Evolutionary conservation across 2,329 filamentous ascomycete species (phyloP), one percentile per base, ranked within the genome.

Genomic region (Allantophomopsis lycopodina): DNA sequence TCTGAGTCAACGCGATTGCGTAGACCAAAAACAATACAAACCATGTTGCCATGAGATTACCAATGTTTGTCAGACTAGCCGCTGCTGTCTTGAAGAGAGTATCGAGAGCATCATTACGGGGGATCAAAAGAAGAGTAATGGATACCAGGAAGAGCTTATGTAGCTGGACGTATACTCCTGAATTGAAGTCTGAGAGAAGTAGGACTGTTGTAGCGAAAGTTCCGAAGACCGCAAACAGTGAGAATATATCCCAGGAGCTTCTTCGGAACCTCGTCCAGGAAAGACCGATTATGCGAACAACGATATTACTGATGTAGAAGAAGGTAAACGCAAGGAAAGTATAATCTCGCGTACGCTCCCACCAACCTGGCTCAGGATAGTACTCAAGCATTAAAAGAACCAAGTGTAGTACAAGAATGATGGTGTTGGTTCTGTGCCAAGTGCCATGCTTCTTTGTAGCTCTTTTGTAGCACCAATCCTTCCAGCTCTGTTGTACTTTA

Each of bases 21-120:
- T 88, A 98, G 16, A 95, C 87, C 35, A 98, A 65, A 63, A 96
- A 98, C 44, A 98, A 75, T 2, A 98, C 87, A 46, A 96, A 83
- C 91, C 91, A 98, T 0, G 93, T 98, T 2, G 89, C 89, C 32
- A 98, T 66, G 34, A 98, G 67, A 54, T 95, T 98, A 42, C 82
- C 76, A 49, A 98, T 98, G 14, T 84, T 79, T 2, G 84, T 81
- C 50, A 98, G 63, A 76, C 85, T 94, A 39, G 89, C 91, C 10
- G 91, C 91, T 0, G 89, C 93, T 2, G 93, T 98, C 60, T 98
- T 98, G 75, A 98, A 98, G 0, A 98, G 75, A 57, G 98, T 91
- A 56, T 98, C 93, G 16, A 98, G 72, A 37, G 94, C 88, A 51
- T 98, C 93, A 56, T 98, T 98, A 38, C 93, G 76, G 1, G 91